A percentile compares a stretch with the other conserved stretches of the same genome.
These are phyloP conservation scores for Porpolomopsis calyptriformis DNA, from an alignment of 768 basidiomycete species.

Conservation along the genomic window DNA sequence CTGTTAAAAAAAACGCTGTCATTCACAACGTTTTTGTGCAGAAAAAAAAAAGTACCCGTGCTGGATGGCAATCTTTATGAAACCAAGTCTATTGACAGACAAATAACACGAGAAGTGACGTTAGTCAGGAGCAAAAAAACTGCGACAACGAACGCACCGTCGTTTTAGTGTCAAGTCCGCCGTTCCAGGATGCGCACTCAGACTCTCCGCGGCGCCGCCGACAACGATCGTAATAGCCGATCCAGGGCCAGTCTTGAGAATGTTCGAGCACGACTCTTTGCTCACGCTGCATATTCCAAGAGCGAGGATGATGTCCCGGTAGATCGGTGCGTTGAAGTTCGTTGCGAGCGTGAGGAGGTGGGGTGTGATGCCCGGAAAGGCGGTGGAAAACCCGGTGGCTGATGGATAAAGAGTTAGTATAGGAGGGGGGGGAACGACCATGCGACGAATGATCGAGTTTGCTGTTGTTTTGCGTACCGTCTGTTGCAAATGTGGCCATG, in stretches of 20 bases:
- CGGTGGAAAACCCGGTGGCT: slow-evolving; percentile 85
- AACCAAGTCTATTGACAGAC: slow-evolving; percentile 60
- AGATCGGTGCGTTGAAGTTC: slow-evolving; percentile 89
- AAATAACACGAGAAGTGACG: too few species aligned
- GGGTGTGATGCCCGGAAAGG: slow-evolving; percentile 85
- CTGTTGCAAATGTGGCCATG: slow-evolving; percentile 91
- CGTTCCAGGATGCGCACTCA: slow-evolving; percentile 94
- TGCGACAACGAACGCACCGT: too few species aligned
- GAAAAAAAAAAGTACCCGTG: slow-evolving; percentile 46
- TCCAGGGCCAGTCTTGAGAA: slow-evolving; percentile 53
- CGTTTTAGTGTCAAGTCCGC: slow-evolving; percentile 76
- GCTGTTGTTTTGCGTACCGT: slow-evolving; percentile 62
- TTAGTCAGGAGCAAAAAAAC: too few species aligned
- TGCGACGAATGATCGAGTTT: slow-evolving; percentile 2
- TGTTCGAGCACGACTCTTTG: slow-evolving; percentile 82
- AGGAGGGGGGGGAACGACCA: not conserved
- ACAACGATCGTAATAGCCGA: slow-evolving; percentile 88
- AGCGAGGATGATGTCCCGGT: slow-evolving; percentile 80
- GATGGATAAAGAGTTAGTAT: not conserved
- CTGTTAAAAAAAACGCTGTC: slow-evolving; percentile 27
- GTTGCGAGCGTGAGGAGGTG: slow-evolving; percentile 85
- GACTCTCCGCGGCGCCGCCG: slow-evolving; percentile 90
- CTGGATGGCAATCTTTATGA: slow-evolving; percentile 89
- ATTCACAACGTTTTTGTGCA: not conserved
- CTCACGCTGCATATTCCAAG: slow-evolving; percentile 91